Evolutionary conservation across 2,329 filamentous ascomycete species (phyloP).

Genomic region (Colletotrichum spinosum): DNA sequence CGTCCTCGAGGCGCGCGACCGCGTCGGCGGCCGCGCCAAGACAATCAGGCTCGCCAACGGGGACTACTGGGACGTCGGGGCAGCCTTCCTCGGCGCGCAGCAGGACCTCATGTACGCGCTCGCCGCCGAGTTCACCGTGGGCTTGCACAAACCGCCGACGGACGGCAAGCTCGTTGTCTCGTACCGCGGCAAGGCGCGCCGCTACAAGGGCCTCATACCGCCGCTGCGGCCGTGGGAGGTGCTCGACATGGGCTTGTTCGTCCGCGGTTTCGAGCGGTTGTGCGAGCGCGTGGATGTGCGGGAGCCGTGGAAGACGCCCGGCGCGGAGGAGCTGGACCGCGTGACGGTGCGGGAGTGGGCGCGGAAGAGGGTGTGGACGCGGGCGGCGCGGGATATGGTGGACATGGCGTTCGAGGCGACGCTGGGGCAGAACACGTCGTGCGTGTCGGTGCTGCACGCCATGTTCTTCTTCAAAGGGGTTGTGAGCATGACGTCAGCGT

Average conservation of each 20-base stretch:
- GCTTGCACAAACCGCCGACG: conserved; percentile 4
- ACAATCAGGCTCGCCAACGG: conserved; percentile 28
- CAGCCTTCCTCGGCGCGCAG: conserved; percentile 39
- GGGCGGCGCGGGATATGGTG: conserved; percentile 18
- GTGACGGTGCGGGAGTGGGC: conserved; percentile 27
- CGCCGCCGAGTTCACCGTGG: conserved; percentile 29
- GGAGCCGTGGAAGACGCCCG: conserved; percentile 28
- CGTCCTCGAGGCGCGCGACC: conserved; percentile 33
- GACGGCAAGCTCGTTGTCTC: conserved; percentile 33
- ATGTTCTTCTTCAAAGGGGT: conserved; percentile 32
- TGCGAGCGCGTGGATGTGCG: conserved; percentile 31
- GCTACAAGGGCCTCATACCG: conserved; percentile 35
- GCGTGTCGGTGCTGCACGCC: conserved; percentile 36
- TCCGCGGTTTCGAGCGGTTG: conserved; percentile 29
- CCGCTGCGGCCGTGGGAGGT: conserved; percentile 35
- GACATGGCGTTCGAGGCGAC: conserved; percentile 28
- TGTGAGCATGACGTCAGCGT: conserved; percentile 16
- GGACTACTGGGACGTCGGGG: conserved; percentile 39
- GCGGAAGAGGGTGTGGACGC: conserved; percentile 20
- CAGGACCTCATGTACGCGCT: conserved; percentile 34
- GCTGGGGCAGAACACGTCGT: conserved; percentile 27
- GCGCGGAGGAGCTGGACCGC: conserved; percentile 30
- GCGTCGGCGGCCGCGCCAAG: conserved; percentile 35
- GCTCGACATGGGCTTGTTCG: conserved; percentile 23
- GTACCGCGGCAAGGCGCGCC: conserved; percentile 26